These are phyloP conservation scores for Eucalyptus rudis DNA, from an alignment of 345 rosid species.

Conservation along the genomic window DNA sequence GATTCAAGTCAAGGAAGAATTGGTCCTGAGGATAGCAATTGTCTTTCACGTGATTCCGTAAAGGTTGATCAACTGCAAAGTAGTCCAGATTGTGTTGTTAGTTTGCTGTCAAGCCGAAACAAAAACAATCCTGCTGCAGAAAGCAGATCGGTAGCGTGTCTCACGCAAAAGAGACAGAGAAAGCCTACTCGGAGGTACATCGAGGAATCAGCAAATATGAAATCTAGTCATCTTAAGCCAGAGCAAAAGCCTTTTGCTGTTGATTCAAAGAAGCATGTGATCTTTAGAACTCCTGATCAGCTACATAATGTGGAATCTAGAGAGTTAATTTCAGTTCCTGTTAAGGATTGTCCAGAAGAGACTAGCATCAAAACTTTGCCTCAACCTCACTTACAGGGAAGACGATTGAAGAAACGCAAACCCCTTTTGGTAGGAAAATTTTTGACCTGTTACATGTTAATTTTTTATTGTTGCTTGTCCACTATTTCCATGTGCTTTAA, in stretches of 20 bases:
- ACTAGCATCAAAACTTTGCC: conserved; percentile 5
- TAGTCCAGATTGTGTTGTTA: conserved; percentile 27
- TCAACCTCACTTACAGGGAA: conserved; percentile 23
- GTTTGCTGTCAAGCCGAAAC: conserved; percentile 12
- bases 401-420: conserved; percentile 17
- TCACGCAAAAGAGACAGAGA: conserved; percentile 26
- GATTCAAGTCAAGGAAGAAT: conserved; percentile 5
- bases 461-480: neutral
- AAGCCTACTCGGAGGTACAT: conserved; percentile 35
- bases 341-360: conserved; percentile 7
- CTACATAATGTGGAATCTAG: neutral
- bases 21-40: neutral
- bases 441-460: neutral
- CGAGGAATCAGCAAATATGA: conserved; percentile 29
- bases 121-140: conserved; percentile 12
- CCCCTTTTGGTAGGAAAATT: conserved; percentile 18
- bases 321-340: neutral
- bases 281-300: conserved; percentile 5
- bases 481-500: neutral
- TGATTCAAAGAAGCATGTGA: conserved; percentile 3
- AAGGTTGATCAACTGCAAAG: conserved; percentile 21
- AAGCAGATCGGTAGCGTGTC: neutral
- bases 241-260: neutral
- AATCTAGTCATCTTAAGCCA: neutral
- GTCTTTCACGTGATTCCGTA: conserved; percentile 1